These are phyloP conservation scores for Pochonia chlamydosporia DNA, from an alignment of 2,329 filamentous ascomycete species.

Conservation along the genomic window DNA sequence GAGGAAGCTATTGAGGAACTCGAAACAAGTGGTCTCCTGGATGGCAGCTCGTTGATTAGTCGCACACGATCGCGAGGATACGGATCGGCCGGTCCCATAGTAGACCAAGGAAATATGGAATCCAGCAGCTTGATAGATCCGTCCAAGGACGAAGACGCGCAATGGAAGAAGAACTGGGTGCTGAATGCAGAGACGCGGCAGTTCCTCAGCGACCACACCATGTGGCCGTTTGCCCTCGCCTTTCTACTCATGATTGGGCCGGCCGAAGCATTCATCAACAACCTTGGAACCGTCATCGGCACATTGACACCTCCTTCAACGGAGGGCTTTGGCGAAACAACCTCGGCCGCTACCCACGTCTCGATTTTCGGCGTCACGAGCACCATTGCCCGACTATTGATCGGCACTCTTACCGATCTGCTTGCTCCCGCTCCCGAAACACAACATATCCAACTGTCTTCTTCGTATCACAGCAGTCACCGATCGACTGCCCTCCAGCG, in stretches of 20 bases:
- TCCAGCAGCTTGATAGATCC: slow-evolving; percentile 34
- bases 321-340: slow-evolving; percentile 34
- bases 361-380: slow-evolving; percentile 88
- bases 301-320: slow-evolving; percentile 64
- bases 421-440: slow-evolving; percentile 65
- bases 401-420: slow-evolving; percentile 82
- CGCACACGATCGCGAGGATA: slow-evolving; percentile 51
- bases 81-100: slow-evolving; percentile 49
- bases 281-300: slow-evolving; percentile 87
- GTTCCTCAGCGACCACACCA: slow-evolving; percentile 82
- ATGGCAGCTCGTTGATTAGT: slow-evolving; percentile 67
- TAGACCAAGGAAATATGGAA: slow-evolving; percentile 39
- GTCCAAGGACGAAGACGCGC: slow-evolving; percentile 40
- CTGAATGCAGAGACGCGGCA: slow-evolving; percentile 84
- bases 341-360: slow-evolving; percentile 79
- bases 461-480: slow-evolving; percentile 15
- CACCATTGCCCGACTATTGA: slow-evolving; percentile 83
- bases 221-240: slow-evolving; percentile 89
- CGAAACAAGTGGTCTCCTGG: slow-evolving; percentile 79
- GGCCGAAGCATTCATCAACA: slow-evolving; percentile 98
- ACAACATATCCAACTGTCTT: slow-evolving; percentile 45
- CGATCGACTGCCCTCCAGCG: slow-evolving; percentile 23
- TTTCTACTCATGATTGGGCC: slow-evolving; percentile 93
- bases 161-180: slow-evolving; percentile 79
- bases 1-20: slow-evolving; percentile 85